A percentile compares a stretch with the other conserved stretches of the same genome.
These are phyloP conservation scores for Rhizoclosmatium sp. DNA, from an alignment of 192 early-diverging fungal species.

Conservation along the genomic window DNA sequence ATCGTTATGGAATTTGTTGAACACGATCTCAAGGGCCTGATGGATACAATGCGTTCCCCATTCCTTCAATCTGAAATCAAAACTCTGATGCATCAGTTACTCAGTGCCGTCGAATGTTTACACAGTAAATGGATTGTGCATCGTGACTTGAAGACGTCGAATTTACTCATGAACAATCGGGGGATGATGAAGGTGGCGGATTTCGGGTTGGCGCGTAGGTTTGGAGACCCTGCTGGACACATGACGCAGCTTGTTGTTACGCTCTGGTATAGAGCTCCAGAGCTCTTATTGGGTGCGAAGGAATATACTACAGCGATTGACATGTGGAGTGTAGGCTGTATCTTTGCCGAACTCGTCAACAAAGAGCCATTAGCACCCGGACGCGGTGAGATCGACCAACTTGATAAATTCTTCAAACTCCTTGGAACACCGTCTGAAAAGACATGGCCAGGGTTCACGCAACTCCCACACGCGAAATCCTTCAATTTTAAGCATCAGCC, in stretches of 20 bases:
- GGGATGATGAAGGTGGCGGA: conserved; percentile 78
- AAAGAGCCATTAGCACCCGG: conserved; percentile 86
- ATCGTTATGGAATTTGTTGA: conserved; percentile 99
- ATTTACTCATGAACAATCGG: conserved; percentile 67
- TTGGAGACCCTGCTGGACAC: conserved; percentile 59
- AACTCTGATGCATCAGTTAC: conserved; percentile 60
- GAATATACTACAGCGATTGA: conserved; percentile 92
- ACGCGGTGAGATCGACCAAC: conserved; percentile 89
- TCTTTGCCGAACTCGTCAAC: conserved; percentile 92
- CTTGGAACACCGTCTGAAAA: conserved; percentile 86
- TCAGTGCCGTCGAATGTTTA: conserved; percentile 56
- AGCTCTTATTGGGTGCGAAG: conserved; percentile 85
- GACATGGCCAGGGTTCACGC: conserved; percentile 82
- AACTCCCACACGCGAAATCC: conserved; percentile 74
- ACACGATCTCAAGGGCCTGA: conserved; percentile 90
- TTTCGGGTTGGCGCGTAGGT: conserved; percentile 63
- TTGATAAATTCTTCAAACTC: conserved; percentile 85
- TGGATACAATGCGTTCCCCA: conserved; percentile 81
- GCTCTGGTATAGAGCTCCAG: conserved; percentile 95
- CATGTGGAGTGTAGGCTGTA: conserved; percentile 95
- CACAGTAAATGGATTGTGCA: conserved; percentile 69
- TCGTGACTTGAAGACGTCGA: conserved; percentile 58
- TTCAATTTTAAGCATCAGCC: conserved; percentile 76
- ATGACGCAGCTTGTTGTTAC: conserved; percentile 83
- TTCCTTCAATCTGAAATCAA: conserved; percentile 87